Base-by-base conservation (phyloP, 2,329 filamentous ascomycete species). In the Fusarium armeniacum region DNA sequence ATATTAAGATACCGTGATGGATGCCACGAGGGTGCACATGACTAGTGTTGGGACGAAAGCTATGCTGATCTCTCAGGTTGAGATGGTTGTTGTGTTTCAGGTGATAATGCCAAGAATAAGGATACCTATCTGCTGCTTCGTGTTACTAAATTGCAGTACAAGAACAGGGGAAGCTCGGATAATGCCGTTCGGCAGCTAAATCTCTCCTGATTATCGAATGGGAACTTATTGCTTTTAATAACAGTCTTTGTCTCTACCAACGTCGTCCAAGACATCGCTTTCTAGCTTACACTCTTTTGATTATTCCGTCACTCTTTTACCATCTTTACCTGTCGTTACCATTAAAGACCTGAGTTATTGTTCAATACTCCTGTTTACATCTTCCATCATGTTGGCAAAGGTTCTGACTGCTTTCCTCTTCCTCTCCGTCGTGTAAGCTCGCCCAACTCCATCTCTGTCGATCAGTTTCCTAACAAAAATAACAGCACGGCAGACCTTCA, bases 401-500 rank as follows among this genome's bases (percentile, higher is more conserved):
- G 11, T 56, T 5, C 26, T 73, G 41, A 58, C 52, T 15, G 52
- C 26, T 22, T 57, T 72, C 33, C 12, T 72, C 24, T 56, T 72
- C 22, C 38, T 47, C 26, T 30, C 70, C 6, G 45, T 51, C 5
- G 70, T 52, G 70, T 72, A 72, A 68, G 69, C 9, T 5, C 10
- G 7, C 13, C 26, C 2, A 9, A 20, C 5, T 1, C 1, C 18
- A 24, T 11, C 6, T 18, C 5, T 16, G 5, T 10, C 3, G 3
- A 3, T 5, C 2, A 1, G 24, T 12, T 20, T 8, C 8, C 44
- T 71, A 18, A 71, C 36, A 43, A 1, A 0, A 5, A 5, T 0
- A 0, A 30, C 8, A 73, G 71, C 3, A 55, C 71, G 13, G 71
- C 71, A 1, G 55, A 66, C 0, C 71, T 73, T 10, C 71, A 73